phyloP scores from a whole-genome alignment of 345 rosid species.

The Bruguiera parviflora region DNA sequence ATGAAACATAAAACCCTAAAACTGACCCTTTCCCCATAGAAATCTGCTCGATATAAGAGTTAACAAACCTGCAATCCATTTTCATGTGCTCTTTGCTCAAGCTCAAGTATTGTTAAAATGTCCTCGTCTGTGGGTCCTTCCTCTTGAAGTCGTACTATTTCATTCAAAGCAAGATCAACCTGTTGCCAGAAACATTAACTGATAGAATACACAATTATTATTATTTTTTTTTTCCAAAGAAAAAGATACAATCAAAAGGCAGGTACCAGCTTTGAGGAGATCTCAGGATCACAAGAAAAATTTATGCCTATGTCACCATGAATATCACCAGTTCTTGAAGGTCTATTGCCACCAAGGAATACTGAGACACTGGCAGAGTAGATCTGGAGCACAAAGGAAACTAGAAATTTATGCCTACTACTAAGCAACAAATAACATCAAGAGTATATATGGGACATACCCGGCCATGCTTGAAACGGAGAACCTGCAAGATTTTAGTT shows the following conservation, averaged over 20 bases:
- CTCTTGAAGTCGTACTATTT: conserved; percentile 69
- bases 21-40: neutral
- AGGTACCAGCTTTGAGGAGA: conserved; percentile 72
- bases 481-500: conserved; percentile 77
- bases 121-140: conserved; percentile 77
- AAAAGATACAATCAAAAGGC: conserved; percentile 2
- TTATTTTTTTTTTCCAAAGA: neutral
- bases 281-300: conserved; percentile 89
- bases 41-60: neutral
- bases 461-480: conserved; percentile 91
- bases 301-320: conserved; percentile 79
- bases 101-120: conserved; percentile 70
- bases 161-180: conserved; percentile 90
- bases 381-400: conserved; percentile 45
- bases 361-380: conserved; percentile 81
- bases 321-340: conserved; percentile 81
- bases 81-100: conserved; percentile 94
- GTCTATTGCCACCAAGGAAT: conserved; percentile 79
- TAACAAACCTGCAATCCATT: conserved; percentile 72
- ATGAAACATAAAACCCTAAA: too few species aligned
- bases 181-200: conserved; percentile 19
- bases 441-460: conserved; percentile 29
- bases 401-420: conserved; percentile 17
- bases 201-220: conserved; percentile 1
- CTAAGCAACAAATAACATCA: conserved; percentile 5